Evolutionary conservation across 441 rosid genomes (phyloP).

Genomic region (Gossypium aridum): DNA sequence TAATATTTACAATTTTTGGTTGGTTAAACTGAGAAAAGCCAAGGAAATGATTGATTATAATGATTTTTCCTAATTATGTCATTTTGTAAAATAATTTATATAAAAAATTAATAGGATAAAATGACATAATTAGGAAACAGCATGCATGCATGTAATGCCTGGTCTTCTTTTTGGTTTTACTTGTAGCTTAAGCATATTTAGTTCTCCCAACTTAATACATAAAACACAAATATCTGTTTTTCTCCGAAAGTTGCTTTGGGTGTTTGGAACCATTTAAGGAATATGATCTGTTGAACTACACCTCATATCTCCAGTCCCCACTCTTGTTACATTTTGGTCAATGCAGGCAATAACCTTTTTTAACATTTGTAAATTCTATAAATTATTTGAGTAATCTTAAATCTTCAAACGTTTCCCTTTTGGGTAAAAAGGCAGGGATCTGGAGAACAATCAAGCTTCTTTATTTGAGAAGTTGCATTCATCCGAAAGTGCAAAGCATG

Average conservation of each 20-base stretch:
- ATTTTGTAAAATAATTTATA: no score
- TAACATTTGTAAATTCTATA: not conserved
- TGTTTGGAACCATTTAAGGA: not conserved
- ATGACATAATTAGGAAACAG: not conserved
- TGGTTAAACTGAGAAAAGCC: no score
- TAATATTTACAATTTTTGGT: no score
- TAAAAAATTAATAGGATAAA: no score
- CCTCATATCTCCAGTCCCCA: not conserved
- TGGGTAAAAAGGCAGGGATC: constrained; percentile 45
- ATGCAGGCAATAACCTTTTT: not conserved
- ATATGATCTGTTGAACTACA: not conserved
- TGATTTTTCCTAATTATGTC: no score
- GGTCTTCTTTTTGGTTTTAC: not conserved
- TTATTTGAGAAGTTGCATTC: constrained; percentile 58
- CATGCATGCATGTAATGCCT: not conserved
- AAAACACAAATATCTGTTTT: not conserved
- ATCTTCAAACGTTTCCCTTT: constrained; percentile 1
- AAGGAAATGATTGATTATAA: no score
- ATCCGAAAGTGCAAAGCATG: constrained; percentile 56
- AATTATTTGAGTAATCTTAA: not conserved
- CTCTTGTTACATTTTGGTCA: not conserved
- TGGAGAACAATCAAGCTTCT: constrained; percentile 65
- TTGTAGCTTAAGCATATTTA: not conserved
- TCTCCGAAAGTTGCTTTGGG: not conserved
- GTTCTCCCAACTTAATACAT: not conserved